Evolutionary conservation across 345 rosid species (phyloP), one percentile per base, ranked within the genome.

Genomic region (Pistacia integerrima): DNA sequence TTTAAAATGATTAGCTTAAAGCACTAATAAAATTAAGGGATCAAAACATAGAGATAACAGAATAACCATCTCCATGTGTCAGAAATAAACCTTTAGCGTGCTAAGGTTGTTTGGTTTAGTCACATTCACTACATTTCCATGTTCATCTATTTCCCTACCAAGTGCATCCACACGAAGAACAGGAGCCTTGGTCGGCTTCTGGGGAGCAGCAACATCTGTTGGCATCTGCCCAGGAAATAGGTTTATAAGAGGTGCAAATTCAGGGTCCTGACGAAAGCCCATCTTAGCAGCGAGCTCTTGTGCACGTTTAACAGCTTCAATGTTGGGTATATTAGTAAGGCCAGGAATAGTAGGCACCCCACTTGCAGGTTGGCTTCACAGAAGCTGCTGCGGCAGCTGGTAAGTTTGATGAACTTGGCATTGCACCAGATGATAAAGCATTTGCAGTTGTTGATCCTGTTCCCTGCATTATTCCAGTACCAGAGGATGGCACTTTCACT

Each of bases 141-240:
- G 91, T 81, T 96, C 99, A 79, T 92, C 98, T 77, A 93, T 93
- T 87, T 96, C 99, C 85, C 97, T 89, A 77, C 99, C 99, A 78
- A 87, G 93, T 1, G 97, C 90, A 85, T 96, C 98, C 64, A 96
- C 87, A 8, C 94, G 97, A 54, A 96, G 90, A 76, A 92, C 97
- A 79, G 97, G 98, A 55, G 90, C 85, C 91, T 88, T 93, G 11
- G 90, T 84, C 44, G 99, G 98, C 84, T 88, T 96, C 84, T 92
- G 97, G 51, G 90, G 88, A 70, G 78, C 84, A 58, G 84, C 77
- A 74, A 56, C 77, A 25, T 96, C 98, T 8, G 86, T 67, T 38
- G 87, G 86, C 73, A 76, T 52, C 77, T 88, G 94, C n/a, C 97
- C 94, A 74, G 93, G 92, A 73, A 91, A 90, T 69, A 88, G 70